Conservation (phyloP, 2,329 filamentous ascomycete species). For the Pseudocercospora pini-densiflorae region DNA sequence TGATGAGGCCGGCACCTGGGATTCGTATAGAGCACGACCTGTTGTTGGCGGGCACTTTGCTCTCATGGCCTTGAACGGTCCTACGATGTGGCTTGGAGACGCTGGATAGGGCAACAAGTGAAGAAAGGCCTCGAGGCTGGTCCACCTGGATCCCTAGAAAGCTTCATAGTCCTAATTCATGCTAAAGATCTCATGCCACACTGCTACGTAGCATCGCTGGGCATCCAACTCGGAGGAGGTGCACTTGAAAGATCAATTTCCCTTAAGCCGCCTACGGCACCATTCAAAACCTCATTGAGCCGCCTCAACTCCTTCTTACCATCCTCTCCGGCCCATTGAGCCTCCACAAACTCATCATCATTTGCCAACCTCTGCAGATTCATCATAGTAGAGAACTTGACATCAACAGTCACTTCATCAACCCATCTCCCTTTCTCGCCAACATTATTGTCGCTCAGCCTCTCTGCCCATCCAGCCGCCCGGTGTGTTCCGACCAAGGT, state of each 20-base stretch:
- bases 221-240: neutral
- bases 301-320: neutral
- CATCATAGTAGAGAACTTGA: neutral
- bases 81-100: neutral
- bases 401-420: neutral
- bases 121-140: neutral
- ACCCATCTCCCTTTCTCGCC: neutral
- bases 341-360: neutral
- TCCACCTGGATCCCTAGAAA: neutral
- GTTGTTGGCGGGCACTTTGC: slow-evolving; percentile 49
- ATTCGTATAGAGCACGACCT: slow-evolving; percentile 46
- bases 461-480: neutral
- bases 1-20: slow-evolving; percentile 38
- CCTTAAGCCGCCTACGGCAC: neutral
- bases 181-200: neutral
- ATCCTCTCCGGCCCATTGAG: neutral
- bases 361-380: neutral
- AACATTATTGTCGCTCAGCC: neutral
- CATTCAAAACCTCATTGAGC: neutral
- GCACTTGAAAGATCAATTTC: neutral
- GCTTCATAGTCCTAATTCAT: neutral
- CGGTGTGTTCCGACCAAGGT: neutral
- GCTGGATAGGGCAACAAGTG: neutral
- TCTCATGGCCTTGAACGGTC: neutral
- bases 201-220: neutral